Evolutionary conservation across 768 basidiomycete genomes (phyloP), one percentile per base, ranked within the genome.

Genomic region (Serendipita sp.): DNA sequence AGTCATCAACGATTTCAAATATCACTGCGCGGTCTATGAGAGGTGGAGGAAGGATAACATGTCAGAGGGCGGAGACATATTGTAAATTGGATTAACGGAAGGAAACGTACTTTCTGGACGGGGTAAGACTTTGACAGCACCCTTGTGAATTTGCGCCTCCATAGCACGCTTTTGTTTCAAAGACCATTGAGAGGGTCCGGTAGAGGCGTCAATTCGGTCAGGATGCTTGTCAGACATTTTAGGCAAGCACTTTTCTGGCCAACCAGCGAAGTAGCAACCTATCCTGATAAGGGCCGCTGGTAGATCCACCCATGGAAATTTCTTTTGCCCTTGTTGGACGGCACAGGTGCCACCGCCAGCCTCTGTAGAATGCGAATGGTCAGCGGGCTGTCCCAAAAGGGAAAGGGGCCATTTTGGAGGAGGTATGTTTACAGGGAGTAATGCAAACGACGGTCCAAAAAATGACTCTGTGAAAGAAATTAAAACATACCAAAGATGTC

Each of bases 171-270:
- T 60, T 34, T 60, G 55, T 60, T 60, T 60, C 29, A 60, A 37
- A 8, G 55, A 60, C 55, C 55, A 60, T 36, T 60, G 55, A n/a
- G 55, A 60, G 55, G 55, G 55, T 27, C 55, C 55, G 27, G 55
- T 60, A 23, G 55, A 60, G 18, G 55, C 55, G 34, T 60, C 55
- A 29, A 60, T 60, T 10, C 55, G 55, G 55, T 60, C 55, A n/a
- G 55, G 55, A 18, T 60, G 55, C 55, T 60, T 60, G 55, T 60
- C 55, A 37, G 55, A 60, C 55, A 60, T 60, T 60, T 60, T 60
- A 29, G 55, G 55, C 36, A 60, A 37, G 55, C 55, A 60, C 55
- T 60, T 60, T 60, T 60, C 55, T 60, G 55, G 55, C 55, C 55
- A 60, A 11, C 55, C 55, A 60, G 55, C 55, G 36, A 60, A 60